Evolutionary conservation across 2,329 filamentous ascomycete genomes (phyloP).

Genomic region (Ophiostoma australiae): DNA sequence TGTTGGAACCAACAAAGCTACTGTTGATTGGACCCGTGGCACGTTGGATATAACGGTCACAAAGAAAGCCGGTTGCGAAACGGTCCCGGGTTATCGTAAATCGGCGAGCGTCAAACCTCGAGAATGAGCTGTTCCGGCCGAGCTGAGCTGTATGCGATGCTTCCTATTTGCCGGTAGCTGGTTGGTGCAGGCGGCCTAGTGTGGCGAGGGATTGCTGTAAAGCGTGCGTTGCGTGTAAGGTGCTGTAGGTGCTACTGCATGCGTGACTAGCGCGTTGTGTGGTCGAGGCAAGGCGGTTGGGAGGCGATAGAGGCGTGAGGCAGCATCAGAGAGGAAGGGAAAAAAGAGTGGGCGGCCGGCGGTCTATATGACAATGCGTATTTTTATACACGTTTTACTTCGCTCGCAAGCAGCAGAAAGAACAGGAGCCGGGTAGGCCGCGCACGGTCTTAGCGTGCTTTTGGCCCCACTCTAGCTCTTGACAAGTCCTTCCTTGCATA

Average conservation of each 20-base stretch:
- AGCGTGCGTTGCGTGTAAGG: neutral
- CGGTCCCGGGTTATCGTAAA: neutral
- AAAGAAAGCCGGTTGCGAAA: neutral
- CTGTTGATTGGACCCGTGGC: neutral
- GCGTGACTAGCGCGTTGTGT: conserved; percentile 15
- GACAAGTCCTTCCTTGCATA: conserved; percentile 11
- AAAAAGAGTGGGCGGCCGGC: conserved; percentile 30
- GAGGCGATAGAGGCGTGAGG: conserved; percentile 15
- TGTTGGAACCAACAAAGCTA: neutral
- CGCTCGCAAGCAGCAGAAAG: neutral
- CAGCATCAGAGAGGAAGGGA: conserved; percentile 20
- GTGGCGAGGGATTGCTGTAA: neutral
- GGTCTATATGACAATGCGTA: conserved; percentile 33
- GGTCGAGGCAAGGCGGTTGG: neutral
- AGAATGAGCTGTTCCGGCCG: neutral
- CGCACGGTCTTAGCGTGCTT: conserved; percentile 26
- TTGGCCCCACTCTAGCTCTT: conserved; percentile 22
- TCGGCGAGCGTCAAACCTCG: neutral
- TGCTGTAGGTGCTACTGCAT: conserved; percentile 11
- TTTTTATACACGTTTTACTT: conserved; percentile 33
- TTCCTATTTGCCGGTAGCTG: conserved; percentile 6
- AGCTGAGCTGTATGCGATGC: conserved; percentile 9
- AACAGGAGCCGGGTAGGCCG: conserved; percentile 24
- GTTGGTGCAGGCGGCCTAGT: neutral
- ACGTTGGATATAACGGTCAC: neutral